These are phyloP conservation scores for Mesembryanthemum crystallinum DNA, from an alignment of 148 eudicot genomes.

Conservation along the genomic window DNA sequence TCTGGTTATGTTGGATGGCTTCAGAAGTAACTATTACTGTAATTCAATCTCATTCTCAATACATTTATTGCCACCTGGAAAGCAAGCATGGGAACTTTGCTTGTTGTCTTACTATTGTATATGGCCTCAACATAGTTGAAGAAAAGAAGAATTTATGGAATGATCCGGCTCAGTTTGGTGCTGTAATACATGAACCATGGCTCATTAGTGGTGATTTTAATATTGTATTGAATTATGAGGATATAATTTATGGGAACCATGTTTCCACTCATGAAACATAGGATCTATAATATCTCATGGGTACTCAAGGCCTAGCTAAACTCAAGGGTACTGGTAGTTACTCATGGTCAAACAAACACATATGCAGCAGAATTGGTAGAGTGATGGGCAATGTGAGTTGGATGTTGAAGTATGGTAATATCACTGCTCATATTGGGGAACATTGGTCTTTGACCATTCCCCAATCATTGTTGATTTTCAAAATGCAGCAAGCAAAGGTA, in stretches of 20 bases:
- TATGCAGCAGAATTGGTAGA: not conserved
- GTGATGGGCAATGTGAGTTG: not conserved
- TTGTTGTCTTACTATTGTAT: not conserved
- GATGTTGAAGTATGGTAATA: not conserved
- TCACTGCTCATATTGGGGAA: not conserved
- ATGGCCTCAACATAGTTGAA: not conserved
- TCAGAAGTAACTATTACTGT: too few relatives aligned
- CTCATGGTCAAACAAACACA: not conserved
- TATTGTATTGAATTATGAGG: not conserved
- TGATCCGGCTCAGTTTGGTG: not conserved
- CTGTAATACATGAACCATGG: not conserved
- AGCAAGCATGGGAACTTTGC: not conserved
- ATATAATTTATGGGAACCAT: not conserved
- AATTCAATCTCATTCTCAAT: not conserved
- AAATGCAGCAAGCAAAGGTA: too few relatives aligned
- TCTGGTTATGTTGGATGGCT: not conserved
- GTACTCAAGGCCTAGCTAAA: too few relatives aligned
- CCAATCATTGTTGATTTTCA: too few relatives aligned
- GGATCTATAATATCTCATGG: not conserved
- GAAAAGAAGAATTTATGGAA: not conserved
- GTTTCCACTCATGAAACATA: not conserved
- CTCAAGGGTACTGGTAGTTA: not conserved
- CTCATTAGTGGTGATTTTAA: not conserved
- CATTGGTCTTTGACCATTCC: not conserved
- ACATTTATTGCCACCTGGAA: not conserved